These are phyloP conservation scores for Scleroderma citrinum DNA, from an alignment of 768 basidiomycete genomes.

Conservation along the genomic window DNA sequence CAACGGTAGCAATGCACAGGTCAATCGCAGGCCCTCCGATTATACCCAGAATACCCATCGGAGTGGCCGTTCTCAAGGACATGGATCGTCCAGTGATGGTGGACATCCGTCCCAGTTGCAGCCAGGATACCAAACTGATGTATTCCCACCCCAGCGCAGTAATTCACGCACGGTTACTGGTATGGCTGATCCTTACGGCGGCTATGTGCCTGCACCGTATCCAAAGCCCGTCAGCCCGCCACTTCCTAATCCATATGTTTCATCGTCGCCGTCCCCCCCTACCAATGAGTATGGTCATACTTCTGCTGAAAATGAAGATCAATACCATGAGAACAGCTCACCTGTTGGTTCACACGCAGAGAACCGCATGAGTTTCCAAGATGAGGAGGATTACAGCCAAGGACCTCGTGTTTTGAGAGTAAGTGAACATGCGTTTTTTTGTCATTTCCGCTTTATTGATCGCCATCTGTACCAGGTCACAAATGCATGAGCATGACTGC, in stretches of 20 bases:
- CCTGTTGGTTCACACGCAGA: slow-evolving; percentile 8
- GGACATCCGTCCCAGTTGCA: slow-evolving; percentile 14
- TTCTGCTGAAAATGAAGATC: slow-evolving; percentile 6
- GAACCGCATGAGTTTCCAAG: slow-evolving; percentile 26
- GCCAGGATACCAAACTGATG: slow-evolving; percentile 19
- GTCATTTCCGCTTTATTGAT: too few relatives aligned
- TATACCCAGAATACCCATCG: slow-evolving; percentile 21
- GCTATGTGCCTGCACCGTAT: slow-evolving; percentile 13
- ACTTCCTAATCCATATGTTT: slow-evolving; percentile 20
- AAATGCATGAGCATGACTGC: too few relatives aligned
- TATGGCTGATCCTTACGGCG: slow-evolving; percentile 25
- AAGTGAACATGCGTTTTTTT: too few relatives aligned
- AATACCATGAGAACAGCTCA: slow-evolving; percentile 1
- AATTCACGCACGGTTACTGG: slow-evolving; percentile 9
- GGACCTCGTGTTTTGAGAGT: slow-evolving; percentile 24
- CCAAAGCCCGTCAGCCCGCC: background rate
- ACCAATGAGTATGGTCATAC: slow-evolving; percentile 1
- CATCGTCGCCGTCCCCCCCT: slow-evolving; percentile 11
- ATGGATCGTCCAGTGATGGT: slow-evolving; percentile 16
- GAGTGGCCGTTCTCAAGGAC: slow-evolving; percentile 15
- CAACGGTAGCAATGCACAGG: slow-evolving; percentile 2
- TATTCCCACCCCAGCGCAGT: slow-evolving; percentile 16
- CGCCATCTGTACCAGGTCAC: too few relatives aligned
- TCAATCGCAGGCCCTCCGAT: slow-evolving; percentile 23
- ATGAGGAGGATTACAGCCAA: slow-evolving; percentile 25